Base-by-base conservation (phyloP, 2,329 filamentous ascomycete species). In the Claviceps spartinae region DNA sequence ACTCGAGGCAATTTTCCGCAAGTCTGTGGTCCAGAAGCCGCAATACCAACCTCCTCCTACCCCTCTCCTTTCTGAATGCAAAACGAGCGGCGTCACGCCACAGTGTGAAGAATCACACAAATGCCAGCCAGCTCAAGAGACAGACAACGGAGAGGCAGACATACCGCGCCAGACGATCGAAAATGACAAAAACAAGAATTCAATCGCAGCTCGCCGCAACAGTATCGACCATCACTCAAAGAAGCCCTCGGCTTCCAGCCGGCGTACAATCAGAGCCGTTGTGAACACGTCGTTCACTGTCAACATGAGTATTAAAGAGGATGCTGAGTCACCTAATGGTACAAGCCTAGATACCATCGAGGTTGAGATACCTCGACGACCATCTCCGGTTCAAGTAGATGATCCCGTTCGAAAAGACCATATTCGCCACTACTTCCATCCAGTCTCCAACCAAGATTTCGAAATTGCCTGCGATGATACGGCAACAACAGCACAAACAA, bases 1-100 rank as follows among this genome's bases (percentile, higher is more conserved):
- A 18, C 79, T 81, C 48, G 69, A 70, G 37, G 56, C 56, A 1
- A 61, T 79, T 18, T 76, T 74, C 22, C 58, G 61, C 34, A 61
- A 65, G 5, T 54, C 70, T 7, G 77, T 79, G 51, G 49, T 42
- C 11, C 45, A 50, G 40, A 26, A 45, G 13, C 5, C 16, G 18
- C 50, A 22, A 34, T 14, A 6, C 6, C 18, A 34, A 5, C 26
- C 22, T 37, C 37, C n/a, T 16, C 37, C n/a, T 16, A 11, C 7
- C 20, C 13, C 11, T 20, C 16, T 7, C 16, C 16, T 5, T 18
- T 6, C 42, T 41, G 16, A 7, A 24, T 9, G 44, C 44, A 24
- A 24, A 42, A 18, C 42, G 7, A 44, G 13, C 8, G 8, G 9
- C 38, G 22, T n/a, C 24, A 24, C 14, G 14, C 13, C 30, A 41